These are phyloP conservation scores for Raffaelea ambrosiae DNA, from an alignment of 2,329 filamentous ascomycete species.

Conservation along the genomic window DNA sequence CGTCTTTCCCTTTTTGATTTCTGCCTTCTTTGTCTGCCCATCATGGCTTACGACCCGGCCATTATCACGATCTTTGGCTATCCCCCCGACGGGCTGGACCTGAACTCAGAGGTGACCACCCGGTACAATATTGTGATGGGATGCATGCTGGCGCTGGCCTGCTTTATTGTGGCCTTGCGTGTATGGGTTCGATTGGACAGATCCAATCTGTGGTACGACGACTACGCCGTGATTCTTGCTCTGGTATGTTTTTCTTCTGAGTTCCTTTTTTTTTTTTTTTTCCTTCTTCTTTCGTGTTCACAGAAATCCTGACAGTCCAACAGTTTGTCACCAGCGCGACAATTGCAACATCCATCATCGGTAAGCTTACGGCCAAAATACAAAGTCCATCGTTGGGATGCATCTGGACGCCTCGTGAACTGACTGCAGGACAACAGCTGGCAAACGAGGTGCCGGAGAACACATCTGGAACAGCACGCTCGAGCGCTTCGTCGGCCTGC, in stretches of 20 bases:
- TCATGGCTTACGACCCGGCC: not conserved
- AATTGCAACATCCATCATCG: not conserved
- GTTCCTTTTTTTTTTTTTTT: no score
- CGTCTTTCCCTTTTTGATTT: no score
- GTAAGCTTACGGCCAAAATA: not conserved
- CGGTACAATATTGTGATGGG: conserved; percentile 1
- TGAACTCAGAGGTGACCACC: not conserved
- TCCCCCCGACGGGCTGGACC: not conserved
- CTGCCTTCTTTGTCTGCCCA: no score
- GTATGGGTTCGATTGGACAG: not conserved
- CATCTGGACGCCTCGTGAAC: no score
- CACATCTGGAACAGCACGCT: conserved; percentile 1
- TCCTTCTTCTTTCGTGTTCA: no score
- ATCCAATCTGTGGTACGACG: conserved; percentile 1
- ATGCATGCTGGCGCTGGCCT: not conserved
- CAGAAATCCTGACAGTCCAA: not conserved
- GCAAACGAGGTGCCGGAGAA: conserved; percentile 3
- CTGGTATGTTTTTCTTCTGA: not conserved
- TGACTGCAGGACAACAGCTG: not conserved
- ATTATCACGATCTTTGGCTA: not conserved
- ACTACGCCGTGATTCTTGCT: not conserved
- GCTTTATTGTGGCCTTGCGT: not conserved
- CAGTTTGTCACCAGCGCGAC: not conserved
- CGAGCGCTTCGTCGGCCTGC: not conserved
- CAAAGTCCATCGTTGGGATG: no score